These are phyloP conservation scores for Lactifluus volemus DNA, from an alignment of 768 basidiomycete species.

Conservation along the genomic window DNA sequence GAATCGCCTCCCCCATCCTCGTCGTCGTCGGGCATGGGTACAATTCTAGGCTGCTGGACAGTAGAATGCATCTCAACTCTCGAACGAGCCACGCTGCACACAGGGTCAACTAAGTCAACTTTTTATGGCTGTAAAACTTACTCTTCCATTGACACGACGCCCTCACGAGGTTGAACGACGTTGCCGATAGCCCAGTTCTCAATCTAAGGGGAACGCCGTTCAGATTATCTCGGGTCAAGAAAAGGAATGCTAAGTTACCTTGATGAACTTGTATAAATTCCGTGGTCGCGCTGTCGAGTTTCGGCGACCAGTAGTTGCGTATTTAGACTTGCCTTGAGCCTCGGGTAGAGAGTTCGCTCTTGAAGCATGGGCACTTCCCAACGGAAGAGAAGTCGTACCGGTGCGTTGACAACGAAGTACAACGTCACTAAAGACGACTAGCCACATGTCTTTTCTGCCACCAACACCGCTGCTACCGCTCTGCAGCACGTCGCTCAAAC, in stretches of 20 bases:
- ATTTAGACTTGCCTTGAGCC: slow-evolving; percentile 73
- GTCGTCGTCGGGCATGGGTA: slow-evolving; percentile 62
- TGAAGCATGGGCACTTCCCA: slow-evolving; percentile 58
- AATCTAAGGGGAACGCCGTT: slow-evolving; percentile 38
- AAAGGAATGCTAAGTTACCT: slow-evolving; percentile 38
- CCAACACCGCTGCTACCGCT: slow-evolving; percentile 40
- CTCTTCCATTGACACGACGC: slow-evolving; percentile 89
- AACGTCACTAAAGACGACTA: slow-evolving; percentile 94
- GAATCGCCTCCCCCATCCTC: slow-evolving; percentile 54
- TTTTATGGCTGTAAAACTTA: slow-evolving; percentile 32
- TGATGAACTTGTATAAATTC: slow-evolving; percentile 90
- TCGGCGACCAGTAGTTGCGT: slow-evolving; percentile 71
- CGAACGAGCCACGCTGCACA: slow-evolving; percentile 57
- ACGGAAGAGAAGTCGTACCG: slow-evolving; percentile 78
- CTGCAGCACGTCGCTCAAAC: slow-evolving; percentile 82
- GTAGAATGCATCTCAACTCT: slow-evolving; percentile 50
- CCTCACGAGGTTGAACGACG: slow-evolving; percentile 65
- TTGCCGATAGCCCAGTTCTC: slow-evolving; percentile 83
- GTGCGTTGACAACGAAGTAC: slow-evolving; percentile 85
- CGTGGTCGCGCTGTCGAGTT: slow-evolving; percentile 73
- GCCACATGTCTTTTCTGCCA: slow-evolving; percentile 84
- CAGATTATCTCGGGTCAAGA: slow-evolving; percentile 12
- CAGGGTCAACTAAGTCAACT: slow-evolving; percentile 8
- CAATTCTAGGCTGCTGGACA: slow-evolving; percentile 56
- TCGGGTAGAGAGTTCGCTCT: slow-evolving; percentile 78